Evolutionary conservation across 2,329 filamentous ascomycete species (phyloP), one percentile per base, ranked within the genome.

Genomic region (Aureobasidium sp.): DNA sequence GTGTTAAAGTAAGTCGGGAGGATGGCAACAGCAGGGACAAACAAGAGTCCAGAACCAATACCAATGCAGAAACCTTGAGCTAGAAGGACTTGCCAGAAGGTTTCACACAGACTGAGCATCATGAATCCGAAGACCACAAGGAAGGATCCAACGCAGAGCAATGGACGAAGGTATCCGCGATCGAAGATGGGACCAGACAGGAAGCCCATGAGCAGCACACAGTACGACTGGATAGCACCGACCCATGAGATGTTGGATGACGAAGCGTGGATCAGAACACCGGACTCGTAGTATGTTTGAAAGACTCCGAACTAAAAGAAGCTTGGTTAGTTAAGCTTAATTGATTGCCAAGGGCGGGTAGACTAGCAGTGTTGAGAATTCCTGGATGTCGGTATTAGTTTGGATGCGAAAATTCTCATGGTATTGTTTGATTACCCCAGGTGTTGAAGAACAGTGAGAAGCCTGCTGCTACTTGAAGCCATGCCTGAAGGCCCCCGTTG

Each of bases 31-130:
- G 77, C 73, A 0, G 81, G 79, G 0, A 79, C 69, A 19, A 74
- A 71, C 6, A 79, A 65, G 3, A 81, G 67, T 0, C 75, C 76
- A 63, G 74, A 75, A 2, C 69, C 65, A 0, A 71, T 55, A 0
- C 79, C 79, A 40, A 74, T 69, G 2, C 80, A 66, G 1, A 81
- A 65, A 2, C 77, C 79, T 60, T 82, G 79, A 0, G 73, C 73
- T 9, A 82, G 76, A 70, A 82, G 77, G 64, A 81, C 74, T 10
- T 82, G 79, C 71, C 74, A 83, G 64, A 81, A 82, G 29, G 72
- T 60, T 3, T 67, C 73, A 64, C 77, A 80, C 6, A 74, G 64
- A 60, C 73, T 76, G 2, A 70, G 67, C 71, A 80, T 76, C 65
- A 84, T 77, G 63, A 73, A 62, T 4, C 70, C 60, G 1, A 69